A percentile compares a stretch with the other conserved stretches of the same genome.
Evolutionary conservation across 306 rosid genomes (phyloP).

Genomic region (Ceratonia siliqua): DNA sequence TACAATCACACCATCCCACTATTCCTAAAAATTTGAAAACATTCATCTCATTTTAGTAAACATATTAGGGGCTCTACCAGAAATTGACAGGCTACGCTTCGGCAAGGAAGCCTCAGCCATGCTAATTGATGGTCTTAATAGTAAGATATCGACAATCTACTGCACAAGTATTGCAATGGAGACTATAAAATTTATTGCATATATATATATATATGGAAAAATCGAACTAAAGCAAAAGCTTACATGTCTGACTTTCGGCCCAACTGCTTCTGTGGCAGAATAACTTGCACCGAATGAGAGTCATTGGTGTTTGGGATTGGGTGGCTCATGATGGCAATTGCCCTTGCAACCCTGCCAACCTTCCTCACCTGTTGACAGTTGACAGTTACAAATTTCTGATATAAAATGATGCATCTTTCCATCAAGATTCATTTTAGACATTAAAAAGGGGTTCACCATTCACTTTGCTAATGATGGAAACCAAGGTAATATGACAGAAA

Average conservation of each 20-base stretch:
- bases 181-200: neutral
- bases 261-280: slow-evolving; percentile 95
- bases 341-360: slow-evolving; percentile 97
- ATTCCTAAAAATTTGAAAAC: too few relatives aligned
- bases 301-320: slow-evolving; percentile 89
- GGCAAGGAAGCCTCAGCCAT: neutral
- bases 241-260: slow-evolving; percentile 99
- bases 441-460: slow-evolving; percentile 28
- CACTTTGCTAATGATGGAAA: too few relatives aligned
- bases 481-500: too few relatives aligned
- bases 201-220: neutral
- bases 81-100: slow-evolving; percentile 1
- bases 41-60: too few relatives aligned
- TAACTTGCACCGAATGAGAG: slow-evolving; percentile 87
- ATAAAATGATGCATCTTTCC: slow-evolving; percentile 17
- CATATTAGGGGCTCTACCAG: too few relatives aligned
- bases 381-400: slow-evolving; percentile 26
- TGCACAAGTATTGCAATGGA: neutral
- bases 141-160: neutral
- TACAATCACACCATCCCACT: too few relatives aligned
- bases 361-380: slow-evolving; percentile 88
- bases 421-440: slow-evolving; percentile 24
- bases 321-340: slow-evolving; percentile 95
- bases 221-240: slow-evolving; percentile 44
- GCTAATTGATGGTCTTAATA: neutral